A percentile compares a stretch with the other conserved stretches of the same genome.
Evolutionary conservation across 2,329 filamentous ascomycete genomes (phyloP).

Genomic region (Cordyceps sp.): DNA sequence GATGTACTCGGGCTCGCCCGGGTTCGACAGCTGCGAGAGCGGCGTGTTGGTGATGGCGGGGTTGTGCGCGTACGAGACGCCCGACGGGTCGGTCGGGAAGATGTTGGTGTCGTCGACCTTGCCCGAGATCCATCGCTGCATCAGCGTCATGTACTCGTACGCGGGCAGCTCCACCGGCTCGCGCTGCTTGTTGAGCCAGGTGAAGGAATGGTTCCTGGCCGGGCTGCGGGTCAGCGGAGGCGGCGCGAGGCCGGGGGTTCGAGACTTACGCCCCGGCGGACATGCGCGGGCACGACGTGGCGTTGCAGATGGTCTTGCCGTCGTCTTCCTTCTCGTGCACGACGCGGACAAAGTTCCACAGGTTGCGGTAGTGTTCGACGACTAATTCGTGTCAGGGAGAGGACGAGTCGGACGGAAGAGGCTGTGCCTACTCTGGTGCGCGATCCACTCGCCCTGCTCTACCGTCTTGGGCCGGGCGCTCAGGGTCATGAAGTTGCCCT

Average conservation of each 20-base stretch:
- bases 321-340: constrained; percentile 75
- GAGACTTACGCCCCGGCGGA: constrained; percentile 73
- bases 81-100: constrained; percentile 73
- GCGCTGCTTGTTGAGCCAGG: constrained; percentile 79
- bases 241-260: not conserved
- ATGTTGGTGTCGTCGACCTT: constrained; percentile 83
- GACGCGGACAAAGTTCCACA: constrained; percentile 79
- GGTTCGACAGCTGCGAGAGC: constrained; percentile 44
- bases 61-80: constrained; percentile 48
- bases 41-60: constrained; percentile 41
- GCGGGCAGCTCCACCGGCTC: constrained; percentile 86
- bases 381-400: constrained; percentile 33
- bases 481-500: constrained; percentile 93
- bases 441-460: constrained; percentile 88
- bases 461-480: constrained; percentile 87
- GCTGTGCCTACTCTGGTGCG: constrained; percentile 66
- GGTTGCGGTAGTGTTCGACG: constrained; percentile 78
- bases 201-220: constrained; percentile 78
- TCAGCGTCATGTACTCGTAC: constrained; percentile 83
- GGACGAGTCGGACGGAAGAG: not conserved
- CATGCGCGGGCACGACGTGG: constrained; percentile 74
- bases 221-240: not conserved
- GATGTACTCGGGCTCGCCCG: constrained; percentile 56
- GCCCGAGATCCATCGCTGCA: constrained; percentile 93
- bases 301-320: constrained; percentile 67